Evolutionary conservation across 2,329 filamentous ascomycete species (phyloP).

Genomic region (Beauveria sp.): DNA sequence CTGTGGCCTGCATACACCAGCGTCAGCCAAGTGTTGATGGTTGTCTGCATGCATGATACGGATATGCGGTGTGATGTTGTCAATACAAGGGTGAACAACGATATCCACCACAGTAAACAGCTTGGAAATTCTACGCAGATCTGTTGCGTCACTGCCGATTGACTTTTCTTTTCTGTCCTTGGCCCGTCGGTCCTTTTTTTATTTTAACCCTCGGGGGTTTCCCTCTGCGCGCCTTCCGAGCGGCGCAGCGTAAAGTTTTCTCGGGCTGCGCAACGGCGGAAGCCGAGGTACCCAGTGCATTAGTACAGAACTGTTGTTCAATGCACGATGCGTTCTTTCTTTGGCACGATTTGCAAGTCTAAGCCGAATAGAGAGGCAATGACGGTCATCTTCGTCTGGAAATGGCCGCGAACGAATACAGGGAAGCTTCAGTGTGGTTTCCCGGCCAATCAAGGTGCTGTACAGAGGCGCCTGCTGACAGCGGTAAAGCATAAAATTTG

Average conservation of each 20-base stretch:
- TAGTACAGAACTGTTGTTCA: neutral
- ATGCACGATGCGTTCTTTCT: neutral
- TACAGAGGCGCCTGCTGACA: neutral
- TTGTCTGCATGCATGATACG: neutral
- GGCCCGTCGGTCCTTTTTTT: neutral
- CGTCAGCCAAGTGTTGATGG: neutral
- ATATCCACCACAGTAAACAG: neutral
- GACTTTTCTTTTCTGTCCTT: neutral
- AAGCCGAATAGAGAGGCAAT: neutral
- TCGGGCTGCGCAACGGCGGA: neutral
- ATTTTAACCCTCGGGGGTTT: neutral
- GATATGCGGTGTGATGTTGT: neutral
- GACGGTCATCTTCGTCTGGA: neutral
- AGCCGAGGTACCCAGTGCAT: neutral
- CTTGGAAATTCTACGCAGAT: neutral
- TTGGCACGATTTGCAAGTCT: neutral
- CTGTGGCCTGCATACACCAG: neutral
- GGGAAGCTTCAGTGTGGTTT: neutral
- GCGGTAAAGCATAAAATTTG: neutral
- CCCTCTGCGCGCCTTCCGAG: neutral
- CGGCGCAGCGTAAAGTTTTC: no score
- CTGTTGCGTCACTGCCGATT: constrained; percentile 1
- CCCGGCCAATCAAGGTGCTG: neutral
- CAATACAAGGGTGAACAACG: neutral
- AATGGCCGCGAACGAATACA: neutral